A percentile compares a stretch with the other conserved stretches of the same genome.
These are phyloP conservation scores for Boletus subparvulus DNA, from an alignment of 768 basidiomycete species.

Conservation along the genomic window DNA sequence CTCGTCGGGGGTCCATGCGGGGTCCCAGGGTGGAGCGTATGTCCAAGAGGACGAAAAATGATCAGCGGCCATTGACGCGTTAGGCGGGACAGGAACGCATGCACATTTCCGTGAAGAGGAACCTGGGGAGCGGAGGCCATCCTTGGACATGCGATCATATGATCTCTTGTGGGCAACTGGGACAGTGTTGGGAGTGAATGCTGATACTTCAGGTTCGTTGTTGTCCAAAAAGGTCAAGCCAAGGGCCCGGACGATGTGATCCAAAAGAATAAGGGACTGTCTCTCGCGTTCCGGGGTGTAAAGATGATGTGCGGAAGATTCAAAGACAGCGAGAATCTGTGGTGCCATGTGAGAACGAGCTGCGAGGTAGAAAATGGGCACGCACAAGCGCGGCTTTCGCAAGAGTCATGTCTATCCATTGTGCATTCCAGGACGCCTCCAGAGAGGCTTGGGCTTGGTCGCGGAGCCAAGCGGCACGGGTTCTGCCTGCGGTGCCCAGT, in stretches of 20 bases:
- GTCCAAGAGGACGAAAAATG: conserved; percentile 44
- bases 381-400: conserved; percentile 73
- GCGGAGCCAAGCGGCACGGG: conserved; percentile 56
- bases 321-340: conserved; percentile 76
- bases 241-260: conserved; percentile 59
- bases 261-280: conserved; percentile 55
- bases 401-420: conserved; percentile 59
- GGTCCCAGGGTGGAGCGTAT: conserved; percentile 61
- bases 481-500: conserved; percentile 50
- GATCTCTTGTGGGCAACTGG: conserved; percentile 44
- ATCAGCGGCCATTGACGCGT: conserved; percentile 33
- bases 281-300: conserved; percentile 56
- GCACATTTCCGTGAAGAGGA: conserved; percentile 40
- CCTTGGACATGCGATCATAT: conserved; percentile 29
- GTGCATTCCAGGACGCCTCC: conserved; percentile 47
- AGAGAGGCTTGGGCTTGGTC: conserved; percentile 56
- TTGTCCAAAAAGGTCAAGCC: conserved; percentile 57
- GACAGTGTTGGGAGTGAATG: conserved; percentile 50
- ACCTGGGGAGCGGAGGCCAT: conserved; percentile 27
- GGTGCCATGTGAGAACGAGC: conserved; percentile 12
- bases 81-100: conserved; percentile 43
- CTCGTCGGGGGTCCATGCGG: conserved; percentile 53
- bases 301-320: conserved; percentile 69
- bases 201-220: conserved; percentile 50
- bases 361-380: neutral